phyloP scores from a whole-genome alignment of 2,329 filamentous ascomycete species.

The Colletotrichum acutatum region DNA sequence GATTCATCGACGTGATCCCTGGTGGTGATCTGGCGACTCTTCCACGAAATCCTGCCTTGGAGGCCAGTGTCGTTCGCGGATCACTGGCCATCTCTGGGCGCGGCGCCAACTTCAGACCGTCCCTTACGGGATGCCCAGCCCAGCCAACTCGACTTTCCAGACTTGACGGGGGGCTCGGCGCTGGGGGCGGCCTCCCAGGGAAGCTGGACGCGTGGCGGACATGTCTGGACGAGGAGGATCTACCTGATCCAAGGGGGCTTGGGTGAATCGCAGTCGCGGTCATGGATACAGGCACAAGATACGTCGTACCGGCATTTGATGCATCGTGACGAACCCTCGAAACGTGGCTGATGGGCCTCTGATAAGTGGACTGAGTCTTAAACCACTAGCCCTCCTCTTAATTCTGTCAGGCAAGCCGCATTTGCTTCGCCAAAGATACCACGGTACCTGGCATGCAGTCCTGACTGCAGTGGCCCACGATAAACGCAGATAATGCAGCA shows the following conservation, averaged over 20 bases:
- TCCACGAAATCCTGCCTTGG: too few relatives aligned
- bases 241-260: slow-evolving; percentile 2
- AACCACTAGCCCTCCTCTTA: neutral
- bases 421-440: too few relatives aligned
- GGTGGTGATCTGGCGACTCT: slow-evolving; percentile 18
- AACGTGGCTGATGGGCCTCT: neutral
- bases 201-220: neutral
- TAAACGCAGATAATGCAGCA: neutral
- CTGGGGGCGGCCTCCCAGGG: neutral
- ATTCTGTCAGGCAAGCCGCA: too few relatives aligned
- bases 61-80: neutral
- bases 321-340: slow-evolving; percentile 11
- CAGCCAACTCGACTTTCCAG: neutral
- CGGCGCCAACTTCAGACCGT: slow-evolving; percentile 12
- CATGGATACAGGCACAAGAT: neutral
- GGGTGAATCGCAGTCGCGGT: neutral
- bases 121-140: neutral
- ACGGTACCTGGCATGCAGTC: too few relatives aligned
- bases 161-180: neutral
- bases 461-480: neutral
- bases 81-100: neutral
- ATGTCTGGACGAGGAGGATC: slow-evolving; percentile 23
- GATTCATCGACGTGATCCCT: slow-evolving; percentile 28
- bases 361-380: neutral
- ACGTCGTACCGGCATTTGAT: neutral